Percentiles rank a stretch among this genome's conserved stretches.
phyloP scores from a whole-genome alignment of 2,329 filamentous ascomycete genomes.

The Epichloe hybrida region DNA sequence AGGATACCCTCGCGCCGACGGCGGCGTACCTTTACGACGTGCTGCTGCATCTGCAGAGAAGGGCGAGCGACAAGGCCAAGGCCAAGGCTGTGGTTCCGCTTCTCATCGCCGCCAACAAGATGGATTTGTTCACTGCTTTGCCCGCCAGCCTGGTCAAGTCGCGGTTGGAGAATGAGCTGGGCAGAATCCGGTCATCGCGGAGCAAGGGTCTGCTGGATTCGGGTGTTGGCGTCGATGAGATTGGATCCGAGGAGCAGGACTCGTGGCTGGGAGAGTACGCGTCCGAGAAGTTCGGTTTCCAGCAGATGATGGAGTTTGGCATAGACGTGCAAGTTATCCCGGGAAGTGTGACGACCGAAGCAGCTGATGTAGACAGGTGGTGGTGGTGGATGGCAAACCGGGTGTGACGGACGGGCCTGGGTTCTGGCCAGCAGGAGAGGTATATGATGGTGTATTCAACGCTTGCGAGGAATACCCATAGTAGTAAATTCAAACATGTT shows the following conservation, averaged over 20 bases:
- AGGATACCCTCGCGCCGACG: conserved; percentile 52
- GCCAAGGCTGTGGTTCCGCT: conserved; percentile 44
- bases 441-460: neutral
- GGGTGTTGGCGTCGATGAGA: conserved; percentile 53
- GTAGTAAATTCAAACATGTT: conserved; percentile 5
- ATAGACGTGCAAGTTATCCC: conserved; percentile 64
- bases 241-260: conserved; percentile 57
- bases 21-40: conserved; percentile 83
- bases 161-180: conserved; percentile 68
- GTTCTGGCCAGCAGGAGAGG: too few relatives aligned
- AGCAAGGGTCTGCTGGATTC: conserved; percentile 75
- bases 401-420: conserved; percentile 30
- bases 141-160: conserved; percentile 63
- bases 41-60: conserved; percentile 69
- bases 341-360: conserved; percentile 55
- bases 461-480: neutral
- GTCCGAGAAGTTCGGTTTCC: conserved; percentile 64
- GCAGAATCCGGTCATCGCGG: conserved; percentile 60
- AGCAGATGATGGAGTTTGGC: conserved; percentile 71
- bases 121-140: conserved; percentile 86
- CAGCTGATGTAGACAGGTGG: conserved; percentile 67
- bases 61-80: conserved; percentile 31
- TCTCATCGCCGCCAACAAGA: conserved; percentile 84
- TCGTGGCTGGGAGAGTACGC: conserved; percentile 75
- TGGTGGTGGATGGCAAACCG: conserved; percentile 79